Conservation (phyloP, 129 eudicot species). For the Centaurea solstitialis region DNA sequence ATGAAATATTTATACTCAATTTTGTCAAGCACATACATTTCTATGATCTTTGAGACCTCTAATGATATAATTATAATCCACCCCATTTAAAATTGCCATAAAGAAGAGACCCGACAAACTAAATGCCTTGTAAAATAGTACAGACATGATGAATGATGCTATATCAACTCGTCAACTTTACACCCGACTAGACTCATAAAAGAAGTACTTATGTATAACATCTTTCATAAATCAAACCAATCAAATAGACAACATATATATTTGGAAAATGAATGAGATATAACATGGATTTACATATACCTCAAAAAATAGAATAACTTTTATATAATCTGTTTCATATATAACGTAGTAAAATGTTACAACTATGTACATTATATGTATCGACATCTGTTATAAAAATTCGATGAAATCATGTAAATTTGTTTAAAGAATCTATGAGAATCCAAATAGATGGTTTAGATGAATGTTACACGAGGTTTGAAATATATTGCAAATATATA, state of each 20-base stretch:
- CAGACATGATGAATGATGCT: neutral
- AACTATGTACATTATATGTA: too few relatives aligned
- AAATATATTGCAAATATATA: too few relatives aligned
- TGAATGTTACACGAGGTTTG: too few relatives aligned
- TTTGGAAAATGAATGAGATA: neutral
- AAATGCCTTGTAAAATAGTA: neutral
- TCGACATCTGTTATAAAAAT: too few relatives aligned
- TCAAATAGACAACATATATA: neutral
- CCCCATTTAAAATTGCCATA: neutral
- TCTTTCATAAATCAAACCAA: neutral
- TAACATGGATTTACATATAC: neutral
- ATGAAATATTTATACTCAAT: conserved; percentile 22
- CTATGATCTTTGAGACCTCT: neutral
- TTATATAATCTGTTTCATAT: too few relatives aligned
- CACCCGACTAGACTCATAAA: neutral
- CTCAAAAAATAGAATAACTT: neutral
- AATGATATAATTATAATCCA: neutral
- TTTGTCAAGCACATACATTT: conserved; percentile 21
- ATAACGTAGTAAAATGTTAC: too few relatives aligned
- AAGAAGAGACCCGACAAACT: neutral
- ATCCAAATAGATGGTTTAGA: too few relatives aligned
- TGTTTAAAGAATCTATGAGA: too few relatives aligned
- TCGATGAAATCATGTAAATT: too few relatives aligned
- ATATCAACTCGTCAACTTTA: neutral
- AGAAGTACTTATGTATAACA: neutral